Percentiles rank a stretch among this genome's conserved stretches.
Evolutionary conservation across 495 filamentous ascomycete species (phyloP).

Genomic region (Diplogelasinospora grovesii): DNA sequence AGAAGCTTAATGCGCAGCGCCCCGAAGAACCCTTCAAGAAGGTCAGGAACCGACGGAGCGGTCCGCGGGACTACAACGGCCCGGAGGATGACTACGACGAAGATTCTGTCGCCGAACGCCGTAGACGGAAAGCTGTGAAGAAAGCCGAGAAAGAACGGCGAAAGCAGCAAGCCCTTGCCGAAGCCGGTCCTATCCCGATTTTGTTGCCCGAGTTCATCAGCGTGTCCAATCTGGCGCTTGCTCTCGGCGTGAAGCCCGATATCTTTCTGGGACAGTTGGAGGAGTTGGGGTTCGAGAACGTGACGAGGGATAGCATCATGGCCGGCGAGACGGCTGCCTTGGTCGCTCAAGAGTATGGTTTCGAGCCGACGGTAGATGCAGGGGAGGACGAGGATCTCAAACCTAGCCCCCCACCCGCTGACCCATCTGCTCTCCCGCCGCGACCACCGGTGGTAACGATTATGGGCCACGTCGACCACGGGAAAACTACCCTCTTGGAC

Average conservation of each 20-base stretch:
- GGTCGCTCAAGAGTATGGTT: conserved; percentile 88
- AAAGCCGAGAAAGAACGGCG: conserved; percentile 26
- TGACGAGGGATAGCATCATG: conserved; percentile 71
- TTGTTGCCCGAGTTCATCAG: conserved; percentile 87
- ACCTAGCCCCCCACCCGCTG: conserved; percentile 63
- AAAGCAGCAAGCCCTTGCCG: conserved; percentile 22
- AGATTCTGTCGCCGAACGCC: conserved; percentile 24
- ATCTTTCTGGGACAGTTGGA: conserved; percentile 69
- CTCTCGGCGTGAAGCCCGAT: conserved; percentile 61
- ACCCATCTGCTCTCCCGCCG: conserved; percentile 59
- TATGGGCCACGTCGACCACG: conserved; percentile 99
- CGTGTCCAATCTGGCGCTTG: conserved; percentile 73
- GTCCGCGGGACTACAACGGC: conserved; percentile 14
- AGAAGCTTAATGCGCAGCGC: background rate
- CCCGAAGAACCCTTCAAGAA: conserved; percentile 17
- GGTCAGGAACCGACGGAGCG: background rate
- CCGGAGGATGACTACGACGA: conserved; percentile 31
- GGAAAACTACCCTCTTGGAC: conserved; percentile 94
- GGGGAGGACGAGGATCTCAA: conserved; percentile 63
- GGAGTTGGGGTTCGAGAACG: conserved; percentile 77
- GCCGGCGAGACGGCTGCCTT: conserved; percentile 86
- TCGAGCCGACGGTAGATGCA: conserved; percentile 75
- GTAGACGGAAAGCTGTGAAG: conserved; percentile 28
- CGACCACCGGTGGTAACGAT: conserved; percentile 96
- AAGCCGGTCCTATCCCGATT: conserved; percentile 41